Percentiles rank a stretch among this genome's conserved stretches.
Evolutionary conservation across 2,329 filamentous ascomycete species (phyloP).

Genomic region (Ophiognomonia clavigignenti-juglandacearum): DNA sequence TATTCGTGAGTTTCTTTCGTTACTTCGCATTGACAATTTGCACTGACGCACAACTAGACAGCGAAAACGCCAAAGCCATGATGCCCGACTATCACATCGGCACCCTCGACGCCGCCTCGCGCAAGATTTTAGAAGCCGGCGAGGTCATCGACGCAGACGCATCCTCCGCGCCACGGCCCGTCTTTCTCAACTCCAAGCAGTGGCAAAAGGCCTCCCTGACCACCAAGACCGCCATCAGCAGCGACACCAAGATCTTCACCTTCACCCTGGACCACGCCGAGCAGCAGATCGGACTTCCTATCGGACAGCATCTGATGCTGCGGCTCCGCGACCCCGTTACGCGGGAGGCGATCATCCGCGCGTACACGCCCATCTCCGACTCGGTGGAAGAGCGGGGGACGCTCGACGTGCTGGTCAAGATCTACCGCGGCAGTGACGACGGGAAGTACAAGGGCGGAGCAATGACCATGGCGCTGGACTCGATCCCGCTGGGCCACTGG

Average conservation of each 20-base stretch:
- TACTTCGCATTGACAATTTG: background rate
- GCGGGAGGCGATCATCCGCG: constrained; percentile 70
- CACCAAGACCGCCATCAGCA: constrained; percentile 65
- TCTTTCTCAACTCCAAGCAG: constrained; percentile 65
- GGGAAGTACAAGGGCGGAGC: constrained; percentile 55
- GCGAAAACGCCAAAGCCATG: constrained; percentile 88
- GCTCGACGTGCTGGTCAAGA: constrained; percentile 74
- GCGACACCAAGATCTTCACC: constrained; percentile 76
- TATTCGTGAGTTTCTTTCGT: constrained; percentile 63
- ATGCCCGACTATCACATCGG: constrained; percentile 84
- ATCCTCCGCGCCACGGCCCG: constrained; percentile 36
- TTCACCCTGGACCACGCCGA: constrained; percentile 69
- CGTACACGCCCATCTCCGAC: constrained; percentile 80
- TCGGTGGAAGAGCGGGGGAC: constrained; percentile 50
- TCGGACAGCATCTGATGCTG: constrained; percentile 84
- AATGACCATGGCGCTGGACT: constrained; percentile 77
- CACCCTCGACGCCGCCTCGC: constrained; percentile 59
- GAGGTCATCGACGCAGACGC: constrained; percentile 29
- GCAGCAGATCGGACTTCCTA: constrained; percentile 71
- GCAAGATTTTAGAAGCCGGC: constrained; percentile 45
- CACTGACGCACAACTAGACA: constrained; percentile 51
- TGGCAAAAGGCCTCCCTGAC: constrained; percentile 73
- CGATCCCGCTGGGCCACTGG: constrained; percentile 63
- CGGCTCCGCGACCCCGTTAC: constrained; percentile 69
- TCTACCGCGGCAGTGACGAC: constrained; percentile 62